phyloP scores from a whole-genome alignment of 1,284 basidiomycete species.

The Lignosus rhinocerotis region DNA sequence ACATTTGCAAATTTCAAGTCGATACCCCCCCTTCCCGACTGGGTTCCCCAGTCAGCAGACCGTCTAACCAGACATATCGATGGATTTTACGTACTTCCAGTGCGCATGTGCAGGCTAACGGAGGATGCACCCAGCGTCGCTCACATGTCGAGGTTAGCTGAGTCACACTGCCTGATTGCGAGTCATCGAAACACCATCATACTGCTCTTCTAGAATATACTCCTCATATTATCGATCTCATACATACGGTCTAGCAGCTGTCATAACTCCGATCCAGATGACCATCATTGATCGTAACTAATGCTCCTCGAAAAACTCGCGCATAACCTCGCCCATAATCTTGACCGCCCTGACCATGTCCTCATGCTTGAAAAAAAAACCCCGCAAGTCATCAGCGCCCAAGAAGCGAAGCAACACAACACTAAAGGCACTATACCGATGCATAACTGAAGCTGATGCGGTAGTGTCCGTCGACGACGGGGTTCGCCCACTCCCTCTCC shows the following conservation, averaged over 20 bases:
- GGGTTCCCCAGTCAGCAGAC: too few relatives aligned
- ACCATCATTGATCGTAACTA: neutral
- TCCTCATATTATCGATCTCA: neutral
- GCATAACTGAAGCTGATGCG: slow-evolving; percentile 63
- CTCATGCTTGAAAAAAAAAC: slow-evolving; percentile 24
- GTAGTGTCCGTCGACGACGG: slow-evolving; percentile 52
- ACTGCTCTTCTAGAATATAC: neutral
- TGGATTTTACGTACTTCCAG: too few relatives aligned
- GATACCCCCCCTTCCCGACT: too few relatives aligned
- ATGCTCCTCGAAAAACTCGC: slow-evolving; percentile 32
- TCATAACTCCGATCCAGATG: neutral
- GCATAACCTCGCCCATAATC: slow-evolving; percentile 33
- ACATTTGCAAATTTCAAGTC: too few relatives aligned
- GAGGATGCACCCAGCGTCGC: too few relatives aligned
- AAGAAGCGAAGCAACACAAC: neutral
- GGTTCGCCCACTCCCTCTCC: slow-evolving; percentile 19
- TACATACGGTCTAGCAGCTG: neutral
- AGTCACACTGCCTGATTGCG: too few relatives aligned
- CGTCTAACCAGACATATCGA: too few relatives aligned
- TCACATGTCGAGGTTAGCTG: too few relatives aligned
- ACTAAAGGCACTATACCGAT: slow-evolving; percentile 40
- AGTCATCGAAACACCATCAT: too few relatives aligned
- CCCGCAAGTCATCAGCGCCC: neutral
- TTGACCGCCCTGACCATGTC: slow-evolving; percentile 32
- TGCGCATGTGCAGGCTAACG: too few relatives aligned